Evolutionary conservation across 306 rosid genomes (phyloP).

Genomic region (Pterocarpus macrocarpus): DNA sequence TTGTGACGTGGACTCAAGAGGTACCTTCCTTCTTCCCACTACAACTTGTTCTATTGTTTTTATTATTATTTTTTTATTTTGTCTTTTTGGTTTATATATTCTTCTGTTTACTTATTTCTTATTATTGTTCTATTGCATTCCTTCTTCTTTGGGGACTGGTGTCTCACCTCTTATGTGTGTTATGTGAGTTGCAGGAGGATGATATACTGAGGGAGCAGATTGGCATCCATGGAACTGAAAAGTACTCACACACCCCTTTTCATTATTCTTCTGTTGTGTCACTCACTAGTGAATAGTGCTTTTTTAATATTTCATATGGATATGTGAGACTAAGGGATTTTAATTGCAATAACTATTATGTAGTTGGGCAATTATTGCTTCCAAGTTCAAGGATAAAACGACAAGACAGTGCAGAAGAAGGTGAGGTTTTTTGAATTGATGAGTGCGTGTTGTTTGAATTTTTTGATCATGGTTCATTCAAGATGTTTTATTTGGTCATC

Average conservation of each 20-base stretch:
- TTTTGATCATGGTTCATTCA: slow-evolving; percentile 49
- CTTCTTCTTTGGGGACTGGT: not conserved
- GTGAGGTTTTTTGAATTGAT: slow-evolving; percentile 52
- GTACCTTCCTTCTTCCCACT: slow-evolving; percentile 50
- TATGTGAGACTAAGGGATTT: slow-evolving; percentile 42
- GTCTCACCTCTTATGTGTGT: slow-evolving; percentile 46
- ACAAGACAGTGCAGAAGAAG: slow-evolving; percentile 99
- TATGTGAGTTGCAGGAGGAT: slow-evolving; percentile 86
- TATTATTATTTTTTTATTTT: not conserved
- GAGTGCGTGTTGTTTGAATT: slow-evolving; percentile 34
- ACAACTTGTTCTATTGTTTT: not conserved
- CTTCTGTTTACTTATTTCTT: not conserved
- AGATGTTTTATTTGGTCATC: slow-evolving; percentile 16
- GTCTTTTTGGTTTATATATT: slow-evolving; percentile 5
- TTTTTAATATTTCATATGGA: not conserved
- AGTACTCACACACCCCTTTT: slow-evolving; percentile 60
- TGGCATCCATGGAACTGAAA: slow-evolving; percentile 87
- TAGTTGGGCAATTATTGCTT: slow-evolving; percentile 99
- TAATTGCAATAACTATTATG: slow-evolving; percentile 33
- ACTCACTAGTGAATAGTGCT: not conserved
- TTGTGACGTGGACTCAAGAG: slow-evolving; percentile 97
- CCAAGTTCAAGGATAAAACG: slow-evolving; percentile 93
- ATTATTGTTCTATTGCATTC: not conserved
- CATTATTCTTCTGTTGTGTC: slow-evolving; percentile 37
- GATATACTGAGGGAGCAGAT: slow-evolving; percentile 90